phyloP scores from a whole-genome alignment of 805 yeast species.

The Zygotorulaspora sp. region DNA sequence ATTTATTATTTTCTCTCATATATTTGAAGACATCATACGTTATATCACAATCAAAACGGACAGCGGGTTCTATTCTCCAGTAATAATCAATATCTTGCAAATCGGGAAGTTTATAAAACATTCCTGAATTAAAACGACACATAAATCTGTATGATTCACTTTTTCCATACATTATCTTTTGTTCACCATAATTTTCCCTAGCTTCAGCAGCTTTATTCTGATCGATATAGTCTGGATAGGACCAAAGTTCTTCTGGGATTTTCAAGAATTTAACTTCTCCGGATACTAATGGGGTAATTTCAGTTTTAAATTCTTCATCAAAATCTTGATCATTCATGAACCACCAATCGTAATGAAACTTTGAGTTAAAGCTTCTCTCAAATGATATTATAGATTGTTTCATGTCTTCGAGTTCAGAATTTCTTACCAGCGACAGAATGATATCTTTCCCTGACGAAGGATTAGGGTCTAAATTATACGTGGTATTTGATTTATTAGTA shows the following conservation, averaged over 20 bases:
- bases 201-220: slow-evolving; percentile 49
- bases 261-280: slow-evolving; percentile 68
- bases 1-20: slow-evolving; percentile 65
- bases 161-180: slow-evolving; percentile 72
- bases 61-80: slow-evolving; percentile 95
- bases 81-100: slow-evolving; percentile 77
- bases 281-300: slow-evolving; percentile 49
- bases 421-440: slow-evolving; percentile 76
- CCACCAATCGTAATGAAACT: slow-evolving; percentile 91
- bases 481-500: background rate
- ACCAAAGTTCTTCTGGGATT: slow-evolving; percentile 61
- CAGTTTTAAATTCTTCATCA: slow-evolving; percentile 54
- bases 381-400: slow-evolving; percentile 63
- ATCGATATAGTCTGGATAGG: slow-evolving; percentile 45
- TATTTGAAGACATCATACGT: slow-evolving; percentile 87
- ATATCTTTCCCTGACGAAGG: slow-evolving; percentile 53
- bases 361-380: slow-evolving; percentile 86
- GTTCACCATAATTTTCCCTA: slow-evolving; percentile 74
- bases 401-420: slow-evolving; percentile 72
- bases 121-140: slow-evolving; percentile 88
- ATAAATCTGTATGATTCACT: slow-evolving; percentile 81
- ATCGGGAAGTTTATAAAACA: slow-evolving; percentile 72
- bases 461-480: background rate
- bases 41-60: slow-evolving; percentile 81
- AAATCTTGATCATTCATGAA: slow-evolving; percentile 84